Evolutionary conservation across 2,329 filamentous ascomycete genomes (phyloP), one percentile per base, ranked within the genome.

Genomic region (Diaporthe citriasiana): DNA sequence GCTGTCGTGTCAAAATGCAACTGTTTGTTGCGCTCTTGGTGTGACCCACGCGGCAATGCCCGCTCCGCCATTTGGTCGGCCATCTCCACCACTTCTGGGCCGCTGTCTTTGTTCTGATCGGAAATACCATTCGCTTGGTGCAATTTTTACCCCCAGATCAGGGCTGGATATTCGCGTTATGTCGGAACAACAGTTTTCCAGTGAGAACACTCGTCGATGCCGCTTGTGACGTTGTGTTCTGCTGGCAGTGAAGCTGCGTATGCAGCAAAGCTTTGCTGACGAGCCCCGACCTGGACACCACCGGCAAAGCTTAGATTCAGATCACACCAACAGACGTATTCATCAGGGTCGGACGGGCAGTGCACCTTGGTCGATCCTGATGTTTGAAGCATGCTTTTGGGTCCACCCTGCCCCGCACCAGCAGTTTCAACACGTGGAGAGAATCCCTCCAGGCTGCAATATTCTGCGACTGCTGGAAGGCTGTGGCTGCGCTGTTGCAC

Each of bases 341-440:
- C 35, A 56, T n/a, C 38, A 55, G 38, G 38, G 51, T 45, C n/a
- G 53, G 12, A 10, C 8, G 30, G 38, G 38, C 38, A 45, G 30
- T 66, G 30, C 45, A 38, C 22, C 22, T 53, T 53, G 47, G 63
- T 30, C 47, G 63, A 27, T 40, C 15, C n/a, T 53, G 63, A 53
- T 68, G 63, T 68, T 68, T 68, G 47, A 50, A 9, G n/a, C 33
- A 51, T 68, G 63, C 35, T 51, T 38, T 27, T 27, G 63, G 63
- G 40, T 35, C 50, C 42, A 63, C 56, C 17, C 25, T 55, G 56
- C 59, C 70, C 70, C 56, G 33, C 33, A 17, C 56, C 42, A 63
- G n/a, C 56, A 35, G 59, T 60, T 63, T 63, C 56, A 53, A 71
- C 56, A 71, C 70, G 70, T 71, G 70, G 70, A 71, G 59, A 25